A percentile compares a stretch with the other conserved stretches of the same genome.
Evolutionary conservation across 2,329 filamentous ascomycete species (phyloP).

Genomic region (Calonectria pseudoturangicola): DNA sequence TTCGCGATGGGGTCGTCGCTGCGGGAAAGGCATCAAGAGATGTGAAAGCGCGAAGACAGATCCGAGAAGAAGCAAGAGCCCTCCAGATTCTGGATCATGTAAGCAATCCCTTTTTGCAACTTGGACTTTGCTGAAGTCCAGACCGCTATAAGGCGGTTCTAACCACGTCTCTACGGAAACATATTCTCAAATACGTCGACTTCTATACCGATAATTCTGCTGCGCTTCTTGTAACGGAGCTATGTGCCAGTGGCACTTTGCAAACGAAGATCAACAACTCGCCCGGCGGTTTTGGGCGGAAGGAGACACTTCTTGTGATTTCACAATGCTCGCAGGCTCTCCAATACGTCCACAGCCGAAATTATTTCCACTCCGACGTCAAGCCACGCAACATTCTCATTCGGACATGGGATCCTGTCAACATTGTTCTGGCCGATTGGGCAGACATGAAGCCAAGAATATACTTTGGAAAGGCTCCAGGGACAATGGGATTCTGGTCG

Average conservation of each 20-base stretch:
- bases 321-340: slow-evolving; percentile 53
- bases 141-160: not conserved
- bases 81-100: slow-evolving; percentile 54
- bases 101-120: slow-evolving; percentile 28
- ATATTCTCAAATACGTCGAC: slow-evolving; percentile 56
- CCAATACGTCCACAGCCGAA: slow-evolving; percentile 52
- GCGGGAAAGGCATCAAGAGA: slow-evolving; percentile 55
- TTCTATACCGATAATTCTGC: slow-evolving; percentile 39
- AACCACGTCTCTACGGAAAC: slow-evolving; percentile 44
- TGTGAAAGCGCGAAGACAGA: slow-evolving; percentile 36
- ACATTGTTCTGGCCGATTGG: slow-evolving; percentile 58
- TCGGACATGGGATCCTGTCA: slow-evolving; percentile 52
- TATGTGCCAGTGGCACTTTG: slow-evolving; percentile 55
- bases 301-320: slow-evolving; percentile 48
- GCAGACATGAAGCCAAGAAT: slow-evolving; percentile 53
- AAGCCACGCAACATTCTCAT: slow-evolving; percentile 59
- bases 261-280: slow-evolving; percentile 53
- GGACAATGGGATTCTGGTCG: slow-evolving; percentile 57
- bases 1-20: slow-evolving; percentile 51
- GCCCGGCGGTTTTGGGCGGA: slow-evolving; percentile 41
- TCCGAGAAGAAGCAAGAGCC: slow-evolving; percentile 52
- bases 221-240: slow-evolving; percentile 57
- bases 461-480: slow-evolving; percentile 40
- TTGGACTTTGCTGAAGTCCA: not conserved
- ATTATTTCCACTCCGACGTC: slow-evolving; percentile 56